A percentile compares a stretch with the other conserved stretches of the same genome.
Conservation (phyloP, 1,139 yeast genomes). For the Arxiozyma slooffiae region DNA sequence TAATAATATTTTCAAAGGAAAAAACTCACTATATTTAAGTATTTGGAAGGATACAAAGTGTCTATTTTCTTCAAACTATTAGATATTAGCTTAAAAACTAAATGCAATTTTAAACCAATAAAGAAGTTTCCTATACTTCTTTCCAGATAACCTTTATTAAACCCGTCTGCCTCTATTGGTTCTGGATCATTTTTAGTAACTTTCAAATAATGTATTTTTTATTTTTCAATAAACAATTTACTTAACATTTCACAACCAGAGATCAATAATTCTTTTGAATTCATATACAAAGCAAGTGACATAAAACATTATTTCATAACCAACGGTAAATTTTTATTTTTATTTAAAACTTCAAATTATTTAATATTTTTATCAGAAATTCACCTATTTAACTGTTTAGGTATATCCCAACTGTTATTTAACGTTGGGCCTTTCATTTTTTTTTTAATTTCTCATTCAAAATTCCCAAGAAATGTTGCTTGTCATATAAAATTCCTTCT, state of each 20-base stretch:
- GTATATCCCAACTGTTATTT: slow-evolving; percentile 86
- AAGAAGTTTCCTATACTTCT: slow-evolving; percentile 19
- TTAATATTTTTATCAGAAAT: slow-evolving; percentile 20
- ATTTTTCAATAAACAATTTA: slow-evolving; percentile 18
- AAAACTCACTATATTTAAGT: slow-evolving; percentile 58
- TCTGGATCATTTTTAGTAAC: slow-evolving; percentile 46
- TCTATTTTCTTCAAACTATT: slow-evolving; percentile 39
- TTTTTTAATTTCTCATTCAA: slow-evolving; percentile 28
- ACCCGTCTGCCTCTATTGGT: slow-evolving; percentile 31
- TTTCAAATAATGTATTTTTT: slow-evolving; percentile 36
- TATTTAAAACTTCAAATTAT: slow-evolving; percentile 9
- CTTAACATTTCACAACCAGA: slow-evolving; percentile 56
- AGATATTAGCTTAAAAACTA: slow-evolving; percentile 53
- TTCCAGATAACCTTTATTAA: slow-evolving; percentile 13
- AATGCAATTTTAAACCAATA: slow-evolving; percentile 45
- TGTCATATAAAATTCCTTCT: slow-evolving; percentile 35
- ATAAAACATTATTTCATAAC: slow-evolving; percentile 50
- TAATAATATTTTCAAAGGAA: slow-evolving; percentile 45
- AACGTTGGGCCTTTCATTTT: slow-evolving; percentile 12
- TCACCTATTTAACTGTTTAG: slow-evolving; percentile 47
- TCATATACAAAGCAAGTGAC: slow-evolving; percentile 54
- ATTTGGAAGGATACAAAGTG: slow-evolving; percentile 64
- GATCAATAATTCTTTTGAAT: slow-evolving; percentile 67
- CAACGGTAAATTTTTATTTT: slow-evolving; percentile 16
- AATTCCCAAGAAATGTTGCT: slow-evolving; percentile 35